Percentiles rank a stretch among this genome's conserved stretches.
Evolutionary conservation across 257 asterid species (phyloP).

Genomic region (Schizonepeta tenuifolia): DNA sequence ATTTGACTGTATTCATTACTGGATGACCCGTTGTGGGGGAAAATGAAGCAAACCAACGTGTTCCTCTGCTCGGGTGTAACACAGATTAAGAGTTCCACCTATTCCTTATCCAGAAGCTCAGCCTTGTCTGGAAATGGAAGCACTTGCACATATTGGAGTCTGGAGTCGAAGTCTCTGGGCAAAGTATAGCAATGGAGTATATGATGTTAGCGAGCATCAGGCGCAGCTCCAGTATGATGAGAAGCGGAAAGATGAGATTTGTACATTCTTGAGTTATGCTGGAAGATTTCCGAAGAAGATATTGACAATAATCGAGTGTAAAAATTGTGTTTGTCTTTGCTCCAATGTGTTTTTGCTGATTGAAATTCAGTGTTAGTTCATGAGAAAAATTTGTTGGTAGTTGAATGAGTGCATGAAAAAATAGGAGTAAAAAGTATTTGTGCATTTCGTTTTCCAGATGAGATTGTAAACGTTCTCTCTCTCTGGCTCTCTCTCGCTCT

Average conservation of each 20-base stretch:
- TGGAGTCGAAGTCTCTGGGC: neutral
- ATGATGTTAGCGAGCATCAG: too few species aligned
- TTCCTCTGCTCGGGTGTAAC: slow-evolving; percentile 1
- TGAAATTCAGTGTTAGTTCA: too few species aligned
- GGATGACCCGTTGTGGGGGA: slow-evolving; percentile 6
- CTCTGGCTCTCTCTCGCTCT: too few species aligned
- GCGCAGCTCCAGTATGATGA: slow-evolving; percentile 13
- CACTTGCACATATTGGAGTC: slow-evolving; percentile 3
- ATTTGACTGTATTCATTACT: neutral
- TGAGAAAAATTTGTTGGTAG: slow-evolving; percentile 16
- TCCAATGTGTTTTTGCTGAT: too few species aligned
- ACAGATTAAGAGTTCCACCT: slow-evolving; percentile 15
- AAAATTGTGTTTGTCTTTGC: neutral
- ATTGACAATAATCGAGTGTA: slow-evolving; percentile 5
- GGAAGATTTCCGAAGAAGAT: slow-evolving; percentile 10
- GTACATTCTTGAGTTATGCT: slow-evolving; percentile 34
- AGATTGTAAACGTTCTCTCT: too few species aligned
- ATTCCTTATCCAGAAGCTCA: slow-evolving; percentile 23
- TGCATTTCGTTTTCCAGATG: too few species aligned
- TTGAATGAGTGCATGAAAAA: slow-evolving; percentile 8
- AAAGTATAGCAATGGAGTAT: slow-evolving; percentile 5
- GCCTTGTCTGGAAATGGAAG: slow-evolving; percentile 7
- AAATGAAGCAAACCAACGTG: slow-evolving; percentile 21
- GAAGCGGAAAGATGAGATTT: slow-evolving; percentile 17
- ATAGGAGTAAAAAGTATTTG: neutral